Conservation (phyloP, 331 rosid genomes). For the Pyrus hybrid region DNA sequence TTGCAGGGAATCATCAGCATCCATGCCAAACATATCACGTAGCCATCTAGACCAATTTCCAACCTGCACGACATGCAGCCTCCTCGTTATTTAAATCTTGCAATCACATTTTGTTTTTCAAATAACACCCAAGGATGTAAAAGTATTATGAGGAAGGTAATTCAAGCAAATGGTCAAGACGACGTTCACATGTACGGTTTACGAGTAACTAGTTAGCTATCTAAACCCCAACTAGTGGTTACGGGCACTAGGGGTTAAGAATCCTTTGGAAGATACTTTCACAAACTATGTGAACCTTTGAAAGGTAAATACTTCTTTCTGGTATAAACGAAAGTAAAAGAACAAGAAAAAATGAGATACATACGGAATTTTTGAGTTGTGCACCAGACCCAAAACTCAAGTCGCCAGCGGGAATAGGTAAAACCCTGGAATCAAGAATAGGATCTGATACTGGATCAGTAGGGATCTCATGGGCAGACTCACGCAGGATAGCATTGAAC, state of each 20-base stretch:
- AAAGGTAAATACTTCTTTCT: neutral
- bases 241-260: neutral
- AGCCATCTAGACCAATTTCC: slow-evolving; percentile 97
- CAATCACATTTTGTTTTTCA: neutral
- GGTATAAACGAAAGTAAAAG: neutral
- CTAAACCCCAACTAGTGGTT: neutral
- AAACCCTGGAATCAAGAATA: slow-evolving; percentile 77
- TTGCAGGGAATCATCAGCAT: slow-evolving; percentile 43
- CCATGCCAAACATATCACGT: slow-evolving; percentile 73
- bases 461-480: slow-evolving; percentile 87
- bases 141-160: neutral
- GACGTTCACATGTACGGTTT: neutral
- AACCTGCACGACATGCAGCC: slow-evolving; percentile 48
- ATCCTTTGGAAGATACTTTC: too few relatives aligned
- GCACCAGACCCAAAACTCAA: slow-evolving; percentile 99
- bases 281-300: neutral
- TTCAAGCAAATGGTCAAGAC: neutral
- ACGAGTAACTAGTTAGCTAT: neutral
- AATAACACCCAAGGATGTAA: neutral
- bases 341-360: slow-evolving; percentile 7
- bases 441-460: slow-evolving; percentile 98
- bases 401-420: slow-evolving; percentile 96
- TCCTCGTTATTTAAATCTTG: slow-evolving; percentile 6
- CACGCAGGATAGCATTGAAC: slow-evolving; percentile 95
- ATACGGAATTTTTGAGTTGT: slow-evolving; percentile 86